These are phyloP conservation scores for Byssochlamys sp. DNA, from an alignment of 2,329 filamentous ascomycete genomes.

Conservation along the genomic window DNA sequence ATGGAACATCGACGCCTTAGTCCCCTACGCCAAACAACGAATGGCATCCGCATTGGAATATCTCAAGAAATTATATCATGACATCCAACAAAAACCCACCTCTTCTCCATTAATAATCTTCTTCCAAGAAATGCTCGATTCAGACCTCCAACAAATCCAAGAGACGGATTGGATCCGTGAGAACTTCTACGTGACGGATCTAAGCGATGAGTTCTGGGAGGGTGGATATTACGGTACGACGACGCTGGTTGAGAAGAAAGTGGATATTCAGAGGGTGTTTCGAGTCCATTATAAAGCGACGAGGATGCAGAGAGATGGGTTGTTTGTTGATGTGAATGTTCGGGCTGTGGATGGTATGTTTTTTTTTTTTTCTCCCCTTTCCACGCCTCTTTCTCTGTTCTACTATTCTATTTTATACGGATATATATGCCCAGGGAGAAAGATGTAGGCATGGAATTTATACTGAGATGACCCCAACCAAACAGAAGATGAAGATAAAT, in stretches of 20 bases:
- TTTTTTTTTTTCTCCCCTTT: neutral
- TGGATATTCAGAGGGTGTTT: conserved; percentile 39
- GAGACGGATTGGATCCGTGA: conserved; percentile 39
- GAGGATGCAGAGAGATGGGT: conserved; percentile 44
- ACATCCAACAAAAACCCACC: conserved; percentile 2
- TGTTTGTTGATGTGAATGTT: conserved; percentile 44
- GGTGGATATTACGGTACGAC: conserved; percentile 43
- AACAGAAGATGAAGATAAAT: neutral
- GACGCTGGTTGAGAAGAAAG: conserved; percentile 41
- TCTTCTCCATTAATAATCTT: conserved; percentile 31
- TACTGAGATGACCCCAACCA: no score
- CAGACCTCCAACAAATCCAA: conserved; percentile 39
- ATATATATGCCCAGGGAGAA: neutral
- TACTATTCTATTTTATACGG: neutral
- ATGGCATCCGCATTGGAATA: conserved; percentile 35
- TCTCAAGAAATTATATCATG: conserved; percentile 23
- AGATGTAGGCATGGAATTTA: no score
- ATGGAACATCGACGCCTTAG: conserved; percentile 44
- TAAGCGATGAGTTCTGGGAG: conserved; percentile 37
- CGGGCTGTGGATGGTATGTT: neutral
- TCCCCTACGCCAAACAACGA: conserved; percentile 26
- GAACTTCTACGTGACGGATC: conserved; percentile 42
- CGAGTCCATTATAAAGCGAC: conserved; percentile 44
- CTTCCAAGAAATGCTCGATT: conserved; percentile 44
- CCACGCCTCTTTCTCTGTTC: no score